Evolutionary conservation across 192 early-diverging fungal genomes (phyloP), one percentile per base, ranked within the genome.

Genomic region (Coemansia furcata): DNA sequence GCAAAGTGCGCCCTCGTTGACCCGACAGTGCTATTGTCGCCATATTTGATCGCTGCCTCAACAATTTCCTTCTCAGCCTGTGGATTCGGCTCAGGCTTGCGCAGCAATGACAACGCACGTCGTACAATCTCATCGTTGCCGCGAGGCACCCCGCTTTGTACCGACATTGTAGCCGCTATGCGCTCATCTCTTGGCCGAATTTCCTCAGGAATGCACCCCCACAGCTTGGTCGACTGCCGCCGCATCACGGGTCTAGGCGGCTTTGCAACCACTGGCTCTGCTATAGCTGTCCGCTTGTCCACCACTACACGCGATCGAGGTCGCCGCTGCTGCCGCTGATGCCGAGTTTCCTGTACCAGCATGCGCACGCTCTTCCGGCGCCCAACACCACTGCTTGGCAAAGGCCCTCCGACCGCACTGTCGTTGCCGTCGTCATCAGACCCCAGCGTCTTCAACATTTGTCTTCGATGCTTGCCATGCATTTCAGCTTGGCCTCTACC

Each of bases 141-240:
- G 6, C 33, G 54, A 36, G 21, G 54, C 61, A 10, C 60, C 6
- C 35, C 23, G 40, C 39, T 36, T 6, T 36, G 32, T 19, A 47
- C 49, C 0, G 9, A 49, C 11, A 29, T 29, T 2, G 29, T 52
- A 7, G 47, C 37, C 15, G 64, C 64, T 17, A 32, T 21, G 58
- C 58, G 58, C 36, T 39, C 58, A n/a, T 60, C 38, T 15, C 57
- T 61, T 35, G 80, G 84, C 12, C 67, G 71, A 57, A 85, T 77
- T 62, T 85, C 84, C 39, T 77, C 74, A 1, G 78, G 77, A 62
- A 72, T 71, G 62, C 71, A 73, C 4, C 81, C 81, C 84, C 84
- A 85, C 57, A 85, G 59, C 61, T 74, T 78, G 15, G 84, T 85
- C 21, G 84, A 85, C 43, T 78, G 74, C 65, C 84, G 84, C 21